Evolutionary conservation across 768 basidiomycete genomes (phyloP), one percentile per base, ranked within the genome.

Genomic region (Trametes elegans): DNA sequence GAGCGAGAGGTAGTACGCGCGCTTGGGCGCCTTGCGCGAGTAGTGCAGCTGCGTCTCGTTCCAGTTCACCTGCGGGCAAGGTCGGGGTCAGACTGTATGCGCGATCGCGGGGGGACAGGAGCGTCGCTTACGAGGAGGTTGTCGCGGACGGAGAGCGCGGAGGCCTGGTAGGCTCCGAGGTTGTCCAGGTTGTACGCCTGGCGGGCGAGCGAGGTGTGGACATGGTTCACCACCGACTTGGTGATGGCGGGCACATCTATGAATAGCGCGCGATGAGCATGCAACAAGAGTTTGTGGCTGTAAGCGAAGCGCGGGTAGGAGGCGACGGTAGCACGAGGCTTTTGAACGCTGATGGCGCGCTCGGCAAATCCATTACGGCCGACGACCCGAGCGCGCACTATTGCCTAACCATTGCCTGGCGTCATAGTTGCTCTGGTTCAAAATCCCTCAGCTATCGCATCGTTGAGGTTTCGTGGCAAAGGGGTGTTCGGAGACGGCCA

Each of bases 1-100:
- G 49, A 98, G 83, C 36, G 93, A 96, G 56, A 98, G 82, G 71
- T 98, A 99, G 76, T 98, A 98, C 11, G 91, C 91, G 56, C 91
- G 79, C 65, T 95, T 94, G 23, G 91, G 92, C 32, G 83, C 76
- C 68, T 90, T 94, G 65, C 89, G 85, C 44, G 88, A 87, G 70
- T 87, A 81, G 50, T 83, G 74, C 55, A 88, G 67, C 64, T 91
- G 86, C 7, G 90, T 93, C 36, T 84, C 81, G 62, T 92, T 93
- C 90, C 90, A 93, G 70, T 92, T 90, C 62, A 88, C 71, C 86
- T 87, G 45, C 44, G 21, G 27, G 24, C 34, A 60, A n/a, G n/a
- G n/a, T 24, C n/a, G 35, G 19, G 5, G 16, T 16, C 29, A 13
- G 21, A 16, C 23, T 23, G 16, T 18, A 28, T 28, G 26, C 36